A percentile compares a stretch with the other conserved stretches of the same genome.
These are phyloP conservation scores for Pseudogymnoascus sp. DNA, from an alignment of 2,329 filamentous ascomycete species.

Conservation along the genomic window DNA sequence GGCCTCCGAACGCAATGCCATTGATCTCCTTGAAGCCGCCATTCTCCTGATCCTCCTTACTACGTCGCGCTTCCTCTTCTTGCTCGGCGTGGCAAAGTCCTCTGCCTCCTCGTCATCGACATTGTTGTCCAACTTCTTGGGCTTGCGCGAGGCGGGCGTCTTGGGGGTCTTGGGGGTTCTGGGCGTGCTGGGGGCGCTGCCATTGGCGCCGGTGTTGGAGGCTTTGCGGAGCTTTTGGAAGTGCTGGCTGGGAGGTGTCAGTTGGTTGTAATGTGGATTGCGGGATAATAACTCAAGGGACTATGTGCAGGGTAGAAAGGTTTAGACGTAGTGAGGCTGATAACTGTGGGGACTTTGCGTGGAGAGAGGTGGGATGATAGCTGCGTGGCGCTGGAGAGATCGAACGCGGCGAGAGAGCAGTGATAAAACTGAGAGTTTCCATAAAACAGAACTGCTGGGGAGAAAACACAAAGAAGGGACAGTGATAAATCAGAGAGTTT, in stretches of 20 bases:
- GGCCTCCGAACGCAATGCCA: not conserved
- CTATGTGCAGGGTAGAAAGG: not conserved
- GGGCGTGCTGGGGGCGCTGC: not conserved
- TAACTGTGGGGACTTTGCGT: not conserved
- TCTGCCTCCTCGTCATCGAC: constrained; percentile 12
- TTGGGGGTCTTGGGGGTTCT: constrained; percentile 7
- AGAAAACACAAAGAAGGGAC: not conserved
- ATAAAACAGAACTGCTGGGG: too few relatives aligned
- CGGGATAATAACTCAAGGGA: not conserved
- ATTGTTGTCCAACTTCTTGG: not conserved
- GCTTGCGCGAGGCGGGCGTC: not conserved
- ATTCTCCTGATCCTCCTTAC: constrained; percentile 14
- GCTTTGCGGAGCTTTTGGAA: constrained; percentile 27
- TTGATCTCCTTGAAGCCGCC: not conserved
- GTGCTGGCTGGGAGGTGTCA: constrained; percentile 22
- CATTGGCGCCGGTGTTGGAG: not conserved
- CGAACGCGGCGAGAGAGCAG: not conserved
- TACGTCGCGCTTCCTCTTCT: constrained; percentile 18
- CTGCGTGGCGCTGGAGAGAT: not conserved
- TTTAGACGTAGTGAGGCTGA: not conserved
- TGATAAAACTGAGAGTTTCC: too few relatives aligned
- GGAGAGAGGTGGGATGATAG: too few relatives aligned
- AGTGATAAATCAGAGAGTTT: not conserved
- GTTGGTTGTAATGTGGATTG: not conserved
- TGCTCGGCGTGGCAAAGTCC: constrained; percentile 1